Evolutionary conservation across 2,329 filamentous ascomycete species (phyloP).

Genomic region (Xylaria sp.): DNA sequence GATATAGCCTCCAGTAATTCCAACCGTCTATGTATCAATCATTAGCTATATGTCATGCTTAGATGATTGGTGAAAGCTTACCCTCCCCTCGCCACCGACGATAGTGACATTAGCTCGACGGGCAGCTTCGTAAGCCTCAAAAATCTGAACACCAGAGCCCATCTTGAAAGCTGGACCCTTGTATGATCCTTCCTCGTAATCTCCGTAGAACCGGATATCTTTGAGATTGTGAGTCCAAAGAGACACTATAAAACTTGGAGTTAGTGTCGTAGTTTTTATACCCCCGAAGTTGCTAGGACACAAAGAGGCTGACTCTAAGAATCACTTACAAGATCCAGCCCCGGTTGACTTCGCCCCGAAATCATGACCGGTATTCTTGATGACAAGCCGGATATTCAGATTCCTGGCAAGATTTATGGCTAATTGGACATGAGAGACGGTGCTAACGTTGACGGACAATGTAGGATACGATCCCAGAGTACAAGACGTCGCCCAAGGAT

Average conservation of each 20-base stretch:
- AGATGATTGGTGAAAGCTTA: constrained; percentile 21
- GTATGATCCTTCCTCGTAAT: constrained; percentile 45
- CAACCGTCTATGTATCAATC: constrained; percentile 55
- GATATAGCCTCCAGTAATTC: constrained; percentile 60
- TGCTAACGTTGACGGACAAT: constrained; percentile 46
- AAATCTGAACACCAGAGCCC: constrained; percentile 46
- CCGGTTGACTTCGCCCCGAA: constrained; percentile 47
- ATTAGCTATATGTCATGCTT: neutral
- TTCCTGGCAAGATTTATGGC: constrained; percentile 47
- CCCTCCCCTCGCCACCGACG: constrained; percentile 44
- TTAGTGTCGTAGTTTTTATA: neutral
- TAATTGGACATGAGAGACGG: constrained; percentile 46
- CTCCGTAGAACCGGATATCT: constrained; percentile 44
- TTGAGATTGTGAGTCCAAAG: constrained; percentile 49
- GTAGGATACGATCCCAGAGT: constrained; percentile 46
- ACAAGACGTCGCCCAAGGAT: constrained; percentile 43
- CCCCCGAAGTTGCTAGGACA: neutral
- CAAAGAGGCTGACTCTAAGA: neutral
- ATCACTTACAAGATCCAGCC: constrained; percentile 37
- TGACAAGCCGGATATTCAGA: constrained; percentile 45
- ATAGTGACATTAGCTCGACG: constrained; percentile 43
- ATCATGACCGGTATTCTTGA: constrained; percentile 48
- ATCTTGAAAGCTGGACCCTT: constrained; percentile 47
- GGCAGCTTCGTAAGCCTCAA: constrained; percentile 46
- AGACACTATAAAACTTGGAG: constrained; percentile 31